Evolutionary conservation across 2,329 filamentous ascomycete genomes (phyloP).

Genomic region (Phoma sp.): DNA sequence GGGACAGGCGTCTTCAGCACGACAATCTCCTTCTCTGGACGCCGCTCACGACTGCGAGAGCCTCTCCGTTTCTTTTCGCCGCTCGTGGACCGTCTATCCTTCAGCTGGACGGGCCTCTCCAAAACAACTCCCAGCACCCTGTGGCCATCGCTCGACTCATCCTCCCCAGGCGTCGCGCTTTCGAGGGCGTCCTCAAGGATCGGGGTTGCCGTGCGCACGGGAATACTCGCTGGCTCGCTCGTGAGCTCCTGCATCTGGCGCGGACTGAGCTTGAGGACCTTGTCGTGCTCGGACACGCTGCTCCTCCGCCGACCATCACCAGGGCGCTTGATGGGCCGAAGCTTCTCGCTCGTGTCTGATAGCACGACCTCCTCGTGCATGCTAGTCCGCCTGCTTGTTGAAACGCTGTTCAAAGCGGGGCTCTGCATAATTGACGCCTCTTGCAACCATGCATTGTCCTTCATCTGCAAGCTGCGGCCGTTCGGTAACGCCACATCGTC

Average conservation of each 20-base stretch:
- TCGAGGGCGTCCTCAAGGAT: conserved; percentile 46
- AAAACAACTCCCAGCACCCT: conserved; percentile 30
- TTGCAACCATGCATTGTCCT: conserved; percentile 14
- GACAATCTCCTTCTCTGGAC: conserved; percentile 37
- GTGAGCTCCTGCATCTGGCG: conserved; percentile 63
- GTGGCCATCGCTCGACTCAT: conserved; percentile 23
- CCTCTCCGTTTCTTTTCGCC: conserved; percentile 6
- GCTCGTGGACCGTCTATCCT: conserved; percentile 3
- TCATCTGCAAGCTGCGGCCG: conserved; percentile 17
- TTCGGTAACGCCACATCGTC: conserved; percentile 28
- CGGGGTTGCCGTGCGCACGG: conserved; percentile 52
- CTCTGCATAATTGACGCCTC: conserved; percentile 19
- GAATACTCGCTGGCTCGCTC: conserved; percentile 61
- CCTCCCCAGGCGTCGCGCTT: conserved; percentile 24
- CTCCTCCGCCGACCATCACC: conserved; percentile 45
- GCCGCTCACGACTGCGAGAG: conserved; percentile 18
- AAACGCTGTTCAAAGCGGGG: conserved; percentile 20
- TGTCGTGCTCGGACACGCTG: conserved; percentile 48
- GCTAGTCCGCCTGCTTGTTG: conserved; percentile 28
- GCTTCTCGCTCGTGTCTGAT: conserved; percentile 43
- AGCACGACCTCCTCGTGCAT: conserved; percentile 40
- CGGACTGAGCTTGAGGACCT: conserved; percentile 60
- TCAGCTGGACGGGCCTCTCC: conserved; percentile 27
- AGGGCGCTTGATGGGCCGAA: conserved; percentile 42
- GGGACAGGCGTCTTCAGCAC: conserved; percentile 37